A percentile compares a stretch with the other conserved stretches of the same genome.
Conservation (phyloP, 345 rosid genomes). For the Arabidopsis thaliana region TAIR10.1 NC_003074.8:21726001-21726500, state of each 20-base stretch:
- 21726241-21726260: not conserved
- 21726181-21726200: conserved; percentile 30
- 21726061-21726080: not conserved
- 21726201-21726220: not conserved
- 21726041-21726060: not conserved
- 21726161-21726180: conserved; percentile 74
- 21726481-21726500: not conserved
- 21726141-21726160: conserved; percentile 88
- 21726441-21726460: not conserved
- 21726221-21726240: conserved; percentile 21
- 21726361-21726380: conserved; percentile 91
- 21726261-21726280: conserved; percentile 54
- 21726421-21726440: conserved; percentile 1
- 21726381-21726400: conserved; percentile 51
- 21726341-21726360: conserved; percentile 99
- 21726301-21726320: conserved; percentile 90
- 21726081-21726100: conserved; percentile 16
- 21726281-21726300: conserved; percentile 99
- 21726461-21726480: not conserved
- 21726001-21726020: conserved; percentile 92
- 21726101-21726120: conserved; percentile 24
- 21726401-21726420: conserved; percentile 3
- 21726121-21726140: conserved; percentile 94
- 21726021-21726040: conserved; percentile 81
- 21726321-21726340: conserved; percentile 88